Evolutionary conservation across 768 basidiomycete genomes (phyloP), one percentile per base, ranked within the genome.

Genomic region (Macrolepiota fuliginosa): DNA sequence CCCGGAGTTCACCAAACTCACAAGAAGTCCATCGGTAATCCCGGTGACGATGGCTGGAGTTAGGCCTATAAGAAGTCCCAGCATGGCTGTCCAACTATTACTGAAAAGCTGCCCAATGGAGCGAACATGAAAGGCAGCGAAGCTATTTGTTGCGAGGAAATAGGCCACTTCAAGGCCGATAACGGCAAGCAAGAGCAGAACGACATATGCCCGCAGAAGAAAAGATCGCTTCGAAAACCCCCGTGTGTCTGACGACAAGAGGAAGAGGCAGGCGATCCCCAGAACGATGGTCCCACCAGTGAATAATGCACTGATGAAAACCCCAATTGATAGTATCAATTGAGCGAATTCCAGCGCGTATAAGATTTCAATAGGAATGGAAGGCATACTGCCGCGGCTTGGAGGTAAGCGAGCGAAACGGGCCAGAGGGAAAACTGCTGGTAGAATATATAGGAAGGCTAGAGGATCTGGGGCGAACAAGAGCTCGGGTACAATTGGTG

Each of bases 11-110:
- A n/a, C 3, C 24, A 46, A 19, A 12, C 56, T 25, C 47, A 51
- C 56, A 37, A 58, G 47, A 50, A 58, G 47, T 11, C 56, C 47
- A 36, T 58, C 56, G 7, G 47, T 39, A 15, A 58, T 9, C 6
- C 29, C 9, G 9, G 37, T 22, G n/a, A 58, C 36, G 12, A 58
- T 5, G n/a, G 50, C 35, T 19, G 37, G 22, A 17, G 36, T 35
- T 15, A 32, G 29, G 29, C 29, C 29, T 32, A 32, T 32, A 3
- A 32, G 7, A 32, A 32, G 29, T 7, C 29, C 29, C 29, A 32
- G 7, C 29, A 32, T 32, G 29, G 3, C 3, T 13, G 3, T 7
- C 29, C 29, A 32, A 7, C 29, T 3, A 32, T 32, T 7, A 32
- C 10, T 25, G 46, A 50, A 36, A 12, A 6, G 19, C 24, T 55